Evolutionary conservation across 2,329 filamentous ascomycete genomes (phyloP), one percentile per base, ranked within the genome.

Genomic region (Teratosphaeria destructans): DNA sequence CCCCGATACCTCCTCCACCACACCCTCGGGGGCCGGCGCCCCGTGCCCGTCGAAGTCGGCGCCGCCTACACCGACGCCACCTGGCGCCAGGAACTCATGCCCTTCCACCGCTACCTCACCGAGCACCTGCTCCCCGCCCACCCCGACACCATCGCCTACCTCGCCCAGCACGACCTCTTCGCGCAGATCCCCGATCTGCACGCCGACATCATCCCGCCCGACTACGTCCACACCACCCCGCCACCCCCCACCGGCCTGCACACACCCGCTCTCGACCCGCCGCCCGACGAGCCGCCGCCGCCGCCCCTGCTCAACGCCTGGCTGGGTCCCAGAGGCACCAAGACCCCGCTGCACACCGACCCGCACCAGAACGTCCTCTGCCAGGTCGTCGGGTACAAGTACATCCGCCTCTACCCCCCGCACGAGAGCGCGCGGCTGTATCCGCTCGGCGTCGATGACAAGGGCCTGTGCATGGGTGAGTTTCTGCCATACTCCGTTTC

Each of bases 311-410:
- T 95, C 19, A 95, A 97, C 73, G 91, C 90, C 7, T 99, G 94
- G 94, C 87, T 97, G 63, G 94, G 94, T 0, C 94, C 94, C 0
- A 79, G 85, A 0, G 86, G 85, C 56, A 97, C 94, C 0, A 92
- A 96, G 63, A 96, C 91, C 0, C 94, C 94, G 1, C 78, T 97
- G 0, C 94, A 99, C 73, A 95, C 90, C 1, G 94, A 97, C 69
- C 90, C 89, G 1, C 95, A 96, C 72, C 90, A 96, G 71, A 97
- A 97, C 70, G 83, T 97, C 55, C 82, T 97, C 4, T 86, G 86
- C 27, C 94, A 97, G 73, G 88, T 95, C 0, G 89, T 95, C 0
- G 94, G 94, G 0, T 80, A 83, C 60, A 99, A 99, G 74, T 97
- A 97, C 72, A 77, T 97, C n/a, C 82, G 94, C 1, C 78, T 97